Percentiles rank a stretch among this genome's conserved stretches.
Conservation (phyloP, 2,329 filamentous ascomycete genomes). For the Cadophora gregata region DNA sequence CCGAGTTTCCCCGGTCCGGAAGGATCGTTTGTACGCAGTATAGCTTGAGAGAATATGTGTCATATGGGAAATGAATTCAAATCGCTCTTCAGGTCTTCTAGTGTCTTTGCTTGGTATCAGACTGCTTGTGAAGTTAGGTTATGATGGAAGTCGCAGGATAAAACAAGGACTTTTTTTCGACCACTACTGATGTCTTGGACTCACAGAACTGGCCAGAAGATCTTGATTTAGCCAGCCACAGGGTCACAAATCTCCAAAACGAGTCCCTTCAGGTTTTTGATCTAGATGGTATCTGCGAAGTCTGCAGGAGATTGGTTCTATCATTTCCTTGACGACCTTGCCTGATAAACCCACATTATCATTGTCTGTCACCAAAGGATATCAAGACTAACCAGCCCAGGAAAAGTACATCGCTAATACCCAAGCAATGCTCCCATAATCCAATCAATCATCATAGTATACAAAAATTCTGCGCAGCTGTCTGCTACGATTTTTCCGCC, state of each 20-base stretch:
- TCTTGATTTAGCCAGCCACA: neutral
- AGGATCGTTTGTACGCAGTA: neutral
- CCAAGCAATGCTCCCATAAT: slow-evolving; percentile 2
- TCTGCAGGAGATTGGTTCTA: neutral
- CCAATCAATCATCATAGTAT: slow-evolving; percentile 20
- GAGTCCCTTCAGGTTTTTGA: neutral
- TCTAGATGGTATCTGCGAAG: neutral
- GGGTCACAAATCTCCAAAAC: neutral
- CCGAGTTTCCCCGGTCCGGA: slow-evolving; percentile 8
- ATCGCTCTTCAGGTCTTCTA: neutral
- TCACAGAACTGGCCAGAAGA: neutral
- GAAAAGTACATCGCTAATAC: neutral
- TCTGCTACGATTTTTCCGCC: neutral
- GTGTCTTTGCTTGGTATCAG: neutral
- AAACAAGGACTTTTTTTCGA: neutral
- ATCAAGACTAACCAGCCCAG: neutral
- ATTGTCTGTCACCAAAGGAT: neutral
- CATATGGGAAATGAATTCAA: neutral
- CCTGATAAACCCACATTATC: neutral
- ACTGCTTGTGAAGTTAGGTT: neutral
- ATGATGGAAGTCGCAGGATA: neutral
- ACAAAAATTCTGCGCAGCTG: slow-evolving; percentile 5
- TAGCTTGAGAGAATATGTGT: no score
- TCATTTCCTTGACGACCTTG: neutral
- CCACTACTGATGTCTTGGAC: neutral